Conservation (phyloP, 495 filamentous ascomycete genomes). For the Hyaloscypha bicolor region DNA sequence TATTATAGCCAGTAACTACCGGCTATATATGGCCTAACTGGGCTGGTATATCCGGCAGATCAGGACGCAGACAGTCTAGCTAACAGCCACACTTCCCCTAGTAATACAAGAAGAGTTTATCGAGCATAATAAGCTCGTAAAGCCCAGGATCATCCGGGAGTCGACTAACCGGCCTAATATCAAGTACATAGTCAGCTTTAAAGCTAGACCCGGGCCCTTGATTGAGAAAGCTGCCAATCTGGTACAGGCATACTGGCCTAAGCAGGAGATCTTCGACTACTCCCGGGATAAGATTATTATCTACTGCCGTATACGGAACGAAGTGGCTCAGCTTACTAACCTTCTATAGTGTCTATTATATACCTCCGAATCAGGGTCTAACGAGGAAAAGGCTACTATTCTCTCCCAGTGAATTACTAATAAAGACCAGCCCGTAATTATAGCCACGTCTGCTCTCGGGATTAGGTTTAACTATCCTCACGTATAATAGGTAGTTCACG, state of each 20-base stretch:
- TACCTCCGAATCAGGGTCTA: neutral
- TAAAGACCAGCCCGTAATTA: neutral
- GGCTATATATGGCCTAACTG: neutral
- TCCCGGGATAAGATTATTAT: conserved; percentile 4
- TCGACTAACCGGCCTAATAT: neutral
- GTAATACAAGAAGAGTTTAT: neutral
- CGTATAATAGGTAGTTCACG: neutral
- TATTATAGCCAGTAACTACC: neutral
- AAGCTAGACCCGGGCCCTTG: neutral
- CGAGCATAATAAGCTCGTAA: neutral
- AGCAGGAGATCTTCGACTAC: conserved; percentile 5
- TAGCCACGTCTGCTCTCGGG: neutral
- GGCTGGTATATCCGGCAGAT: neutral
- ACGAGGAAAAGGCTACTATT: neutral
- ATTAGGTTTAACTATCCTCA: neutral
- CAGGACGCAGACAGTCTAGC: neutral
- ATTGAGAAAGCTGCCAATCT: neutral
- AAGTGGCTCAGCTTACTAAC: neutral
- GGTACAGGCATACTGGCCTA: neutral
- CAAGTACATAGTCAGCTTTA: neutral
- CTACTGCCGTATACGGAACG: neutral
- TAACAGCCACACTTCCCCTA: neutral
- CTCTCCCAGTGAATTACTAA: neutral
- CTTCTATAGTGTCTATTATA: neutral
- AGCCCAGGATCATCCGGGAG: neutral